Conservation (phyloP, 129 eudicot genomes). For the sunflower (Helianthus annuus) region HanXRQr2.0-SUNRISE NC_035447.2:86407713-86408212, state of each 20-base stretch:
- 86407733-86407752: too few relatives aligned
- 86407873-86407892: conserved; percentile 19
- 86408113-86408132: conserved; percentile 56
- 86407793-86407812: too few relatives aligned
- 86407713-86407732: too few relatives aligned
- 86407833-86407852: too few relatives aligned
- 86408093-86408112: conserved; percentile 64
- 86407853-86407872: not conserved
- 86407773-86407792: too few relatives aligned
- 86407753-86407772: too few relatives aligned
- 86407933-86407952: conserved; percentile 32
- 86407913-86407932: conserved; percentile 39
- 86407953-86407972: conserved; percentile 37
- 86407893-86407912: conserved; percentile 40
- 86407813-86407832: too few relatives aligned
- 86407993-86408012: conserved; percentile 27
- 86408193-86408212: conserved; percentile 61
- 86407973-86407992: conserved; percentile 21
- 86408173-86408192: conserved; percentile 38
- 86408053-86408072: conserved; percentile 11
- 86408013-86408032: conserved; percentile 47
- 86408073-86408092: conserved; percentile 22
- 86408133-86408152: conserved; percentile 58
- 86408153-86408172: conserved; percentile 61
- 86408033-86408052: conserved; percentile 28